Percentiles rank a stretch among this genome's conserved stretches.
Evolutionary conservation across 169 alveolate species (phyloP).

Genomic region (Eimeria praecox): DNA sequence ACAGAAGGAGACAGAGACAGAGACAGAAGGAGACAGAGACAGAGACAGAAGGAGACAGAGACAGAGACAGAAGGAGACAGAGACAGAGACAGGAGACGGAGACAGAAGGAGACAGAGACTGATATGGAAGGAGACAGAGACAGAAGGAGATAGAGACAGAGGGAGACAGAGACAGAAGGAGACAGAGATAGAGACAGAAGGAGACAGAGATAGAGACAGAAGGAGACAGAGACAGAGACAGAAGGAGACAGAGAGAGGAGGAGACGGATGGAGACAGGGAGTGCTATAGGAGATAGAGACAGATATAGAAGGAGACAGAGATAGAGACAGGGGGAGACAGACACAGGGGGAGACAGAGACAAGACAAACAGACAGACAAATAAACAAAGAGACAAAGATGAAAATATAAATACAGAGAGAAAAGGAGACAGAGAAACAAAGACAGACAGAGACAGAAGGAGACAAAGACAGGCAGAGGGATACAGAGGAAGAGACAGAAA

Average conservation of each 20-base stretch:
- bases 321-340: neutral
- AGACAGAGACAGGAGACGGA: neutral
- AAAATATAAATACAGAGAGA: neutral
- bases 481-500: neutral
- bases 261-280: neutral
- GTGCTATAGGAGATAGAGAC: neutral
- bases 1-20: neutral
- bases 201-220: neutral
- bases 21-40: neutral
- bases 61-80: neutral
- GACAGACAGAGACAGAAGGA: neutral
- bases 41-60: neutral
- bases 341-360: too few species aligned
- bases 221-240: neutral
- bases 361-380: neutral
- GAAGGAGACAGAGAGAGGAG: neutral
- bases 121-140: neutral
- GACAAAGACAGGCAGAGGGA: neutral
- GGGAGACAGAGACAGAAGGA: neutral
- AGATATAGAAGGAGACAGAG: neutral
- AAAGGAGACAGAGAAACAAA: neutral
- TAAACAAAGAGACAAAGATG: neutral
- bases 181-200: neutral
- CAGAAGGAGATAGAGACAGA: neutral
- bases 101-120: neutral